Base-by-base conservation (phyloP, 371 early-diverging fungal species). In the Dichotomocladium elegans region DNA sequence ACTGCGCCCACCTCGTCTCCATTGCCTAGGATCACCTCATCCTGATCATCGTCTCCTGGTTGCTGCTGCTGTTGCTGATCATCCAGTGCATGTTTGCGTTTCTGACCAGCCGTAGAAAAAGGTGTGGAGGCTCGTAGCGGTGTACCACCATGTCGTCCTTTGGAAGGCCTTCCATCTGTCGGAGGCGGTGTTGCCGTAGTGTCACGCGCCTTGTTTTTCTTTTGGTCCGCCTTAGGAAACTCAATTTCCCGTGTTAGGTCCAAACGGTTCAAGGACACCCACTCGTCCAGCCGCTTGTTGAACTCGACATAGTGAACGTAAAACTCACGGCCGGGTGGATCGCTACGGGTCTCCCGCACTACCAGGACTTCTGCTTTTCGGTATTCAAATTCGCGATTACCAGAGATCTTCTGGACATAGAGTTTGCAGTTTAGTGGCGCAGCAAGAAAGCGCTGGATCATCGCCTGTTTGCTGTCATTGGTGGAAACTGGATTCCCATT, bases 261-360 rank as follows among this genome's bases (percentile, higher is more conserved):
- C 15, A 97, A 64, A 17, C 87, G 70, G 0, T 74, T 63, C n/a
- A 82, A 80, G 0, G 82, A 44, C 0, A 99, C 92, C 99, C 99
- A 99, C 68, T 97, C 96, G 76, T 99, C 99, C 49, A 99, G 78
- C 40, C 99, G 91, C 69, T 98, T 99, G 81, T 99, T 99, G 73
- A 94, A 98, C 44, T 94, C 93, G 4, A 91, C 84, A 68, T 98
- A 99, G 68, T 99, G 99, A 2, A 99, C 94, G 74, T 99, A 99
- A 66, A 90, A 98, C 71, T 93, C 89, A 14, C 77, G 58, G n/a
- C 75, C 64, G 4, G 53, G 33, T 1, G 67, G 35, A 31, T 74
- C 67, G 8, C 65, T 68, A 11, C 68, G 53, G 9, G 77, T 57
- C 14, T 70, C 66, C 27, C 95, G 88, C 43, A 93, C 89, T 4